Evolutionary conservation across 106 monocot genomes (phyloP).

Genomic region (Hemerocallis citrina): DNA sequence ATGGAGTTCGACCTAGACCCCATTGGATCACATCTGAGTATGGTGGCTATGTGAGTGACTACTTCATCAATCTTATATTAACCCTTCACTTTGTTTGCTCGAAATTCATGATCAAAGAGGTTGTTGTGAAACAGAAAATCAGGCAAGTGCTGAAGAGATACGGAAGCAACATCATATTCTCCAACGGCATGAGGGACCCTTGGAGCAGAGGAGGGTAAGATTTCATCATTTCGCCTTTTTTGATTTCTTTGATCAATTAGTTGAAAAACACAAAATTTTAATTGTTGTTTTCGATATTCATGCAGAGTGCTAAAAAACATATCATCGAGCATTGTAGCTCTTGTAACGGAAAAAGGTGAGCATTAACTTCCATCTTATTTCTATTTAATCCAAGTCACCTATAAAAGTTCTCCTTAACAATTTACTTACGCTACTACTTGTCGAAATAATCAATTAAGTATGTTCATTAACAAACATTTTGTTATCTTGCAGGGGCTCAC

Average conservation of each 20-base stretch:
- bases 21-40: conserved; percentile 93
- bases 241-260: no score
- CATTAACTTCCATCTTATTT: background rate
- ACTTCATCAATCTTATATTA: background rate
- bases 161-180: conserved; percentile 94
- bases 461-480: background rate
- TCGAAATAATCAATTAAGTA: background rate
- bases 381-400: background rate
- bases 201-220: conserved; percentile 97
- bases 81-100: background rate
- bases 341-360: conserved; percentile 78
- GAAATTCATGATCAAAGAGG: background rate
- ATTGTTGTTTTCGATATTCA: background rate
- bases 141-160: conserved; percentile 66
- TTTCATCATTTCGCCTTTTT: background rate
- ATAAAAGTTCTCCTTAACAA: no score
- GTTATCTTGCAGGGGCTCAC: conserved; percentile 62
- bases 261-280: no score
- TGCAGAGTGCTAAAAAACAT: conserved; percentile 75
- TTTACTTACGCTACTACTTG: no score
- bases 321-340: conserved; percentile 77
- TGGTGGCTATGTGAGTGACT: conserved; percentile 55
- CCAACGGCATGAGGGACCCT: conserved; percentile 94
- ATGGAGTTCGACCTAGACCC: conserved; percentile 49
- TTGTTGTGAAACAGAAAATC: conserved; percentile 44